Conservation (phyloP, 306 rosid genomes). For the Hippophae rhamnoides region DNA sequence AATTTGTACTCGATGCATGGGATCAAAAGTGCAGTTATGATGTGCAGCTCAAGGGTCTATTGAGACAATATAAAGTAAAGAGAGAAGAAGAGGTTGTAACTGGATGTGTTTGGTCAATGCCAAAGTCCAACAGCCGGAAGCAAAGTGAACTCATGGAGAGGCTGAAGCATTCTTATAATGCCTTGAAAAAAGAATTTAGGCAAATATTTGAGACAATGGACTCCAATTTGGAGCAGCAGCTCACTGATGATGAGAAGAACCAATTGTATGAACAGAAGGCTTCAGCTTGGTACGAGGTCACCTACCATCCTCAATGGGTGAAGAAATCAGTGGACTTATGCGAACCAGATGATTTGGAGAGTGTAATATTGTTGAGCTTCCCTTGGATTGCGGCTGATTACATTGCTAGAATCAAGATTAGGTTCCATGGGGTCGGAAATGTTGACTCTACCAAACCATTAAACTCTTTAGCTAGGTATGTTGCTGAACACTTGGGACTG, state of each 20-base stretch:
- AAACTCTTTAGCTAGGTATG: slow-evolving; percentile 45
- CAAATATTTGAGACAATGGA: slow-evolving; percentile 44
- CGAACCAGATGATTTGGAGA: slow-evolving; percentile 28
- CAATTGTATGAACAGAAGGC: slow-evolving; percentile 65
- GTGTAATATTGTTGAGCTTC: slow-evolving; percentile 53
- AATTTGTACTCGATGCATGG: slow-evolving; percentile 65
- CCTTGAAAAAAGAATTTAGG: slow-evolving; percentile 72
- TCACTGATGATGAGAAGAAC: slow-evolving; percentile 54
- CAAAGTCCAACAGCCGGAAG: slow-evolving; percentile 64
- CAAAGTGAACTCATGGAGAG: slow-evolving; percentile 93
- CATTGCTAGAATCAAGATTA: slow-evolving; percentile 72
- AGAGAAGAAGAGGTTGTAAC: slow-evolving; percentile 84
- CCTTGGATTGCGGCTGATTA: slow-evolving; percentile 82
- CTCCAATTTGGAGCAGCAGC: slow-evolving; percentile 32
- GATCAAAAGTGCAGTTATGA: slow-evolving; percentile 61
- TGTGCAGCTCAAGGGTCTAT: slow-evolving; percentile 50
- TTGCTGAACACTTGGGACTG: slow-evolving; percentile 45
- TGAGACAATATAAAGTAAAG: slow-evolving; percentile 63
- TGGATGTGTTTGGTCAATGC: slow-evolving; percentile 93
- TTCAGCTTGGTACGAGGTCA: slow-evolving; percentile 80
- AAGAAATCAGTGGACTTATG: slow-evolving; percentile 32
- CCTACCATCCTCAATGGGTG: slow-evolving; percentile 78
- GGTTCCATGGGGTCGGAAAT: slow-evolving; percentile 15
- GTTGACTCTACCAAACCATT: slow-evolving; percentile 46
- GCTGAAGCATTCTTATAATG: slow-evolving; percentile 68